Percentiles rank a stretch among this genome's conserved stretches.
Evolutionary conservation across 2,329 filamentous ascomycete genomes (phyloP).

Genomic region (Cercospora sojina): DNA sequence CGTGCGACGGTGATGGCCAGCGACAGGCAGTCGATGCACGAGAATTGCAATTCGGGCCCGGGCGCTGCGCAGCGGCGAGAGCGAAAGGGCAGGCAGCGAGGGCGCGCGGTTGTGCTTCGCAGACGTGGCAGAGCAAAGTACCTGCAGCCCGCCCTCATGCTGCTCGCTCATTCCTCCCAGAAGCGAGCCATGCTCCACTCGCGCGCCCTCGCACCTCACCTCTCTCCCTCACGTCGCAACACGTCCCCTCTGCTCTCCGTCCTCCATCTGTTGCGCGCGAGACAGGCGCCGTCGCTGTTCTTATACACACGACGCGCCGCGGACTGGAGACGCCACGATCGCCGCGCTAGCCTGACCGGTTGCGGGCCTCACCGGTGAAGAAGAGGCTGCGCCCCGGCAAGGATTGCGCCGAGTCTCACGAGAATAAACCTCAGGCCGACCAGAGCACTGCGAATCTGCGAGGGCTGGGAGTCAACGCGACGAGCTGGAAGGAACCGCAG

Average conservation of each 20-base stretch:
- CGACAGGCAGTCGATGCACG: background rate
- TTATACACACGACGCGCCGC: background rate
- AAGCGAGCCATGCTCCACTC: background rate
- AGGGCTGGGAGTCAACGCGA: background rate
- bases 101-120: background rate
- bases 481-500: conserved; percentile 1
- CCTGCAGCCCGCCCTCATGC: background rate
- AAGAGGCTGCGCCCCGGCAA: conserved; percentile 2
- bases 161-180: background rate
- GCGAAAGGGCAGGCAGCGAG: background rate
- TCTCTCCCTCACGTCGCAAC: background rate
- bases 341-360: background rate
- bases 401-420: conserved; percentile 2
- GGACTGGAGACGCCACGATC: background rate
- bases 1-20: background rate
- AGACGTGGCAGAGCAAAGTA: background rate
- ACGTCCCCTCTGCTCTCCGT: background rate
- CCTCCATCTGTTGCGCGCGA: background rate
- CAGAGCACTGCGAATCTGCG: background rate
- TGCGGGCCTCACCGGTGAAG: background rate
- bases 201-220: background rate
- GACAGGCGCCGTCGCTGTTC: background rate
- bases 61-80: background rate
- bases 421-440: conserved; percentile 4
- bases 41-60: background rate